phyloP scores from a whole-genome alignment of 306 rosid genomes.

The Malus sylvestris region DNA sequence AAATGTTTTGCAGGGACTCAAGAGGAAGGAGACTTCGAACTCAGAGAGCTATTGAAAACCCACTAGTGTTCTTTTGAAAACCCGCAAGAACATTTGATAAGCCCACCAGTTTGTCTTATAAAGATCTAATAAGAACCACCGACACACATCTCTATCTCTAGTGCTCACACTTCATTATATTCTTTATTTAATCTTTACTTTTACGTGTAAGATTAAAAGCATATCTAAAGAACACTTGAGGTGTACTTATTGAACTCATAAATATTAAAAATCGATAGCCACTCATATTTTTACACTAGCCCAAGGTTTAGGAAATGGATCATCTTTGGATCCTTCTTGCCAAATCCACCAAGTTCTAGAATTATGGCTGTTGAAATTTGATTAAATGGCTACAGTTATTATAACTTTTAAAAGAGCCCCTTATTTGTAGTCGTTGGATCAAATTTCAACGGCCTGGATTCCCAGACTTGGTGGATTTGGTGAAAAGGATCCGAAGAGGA shows the following conservation, averaged over 20 bases:
- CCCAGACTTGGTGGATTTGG: too few relatives aligned
- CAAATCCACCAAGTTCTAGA: fast-evolving
- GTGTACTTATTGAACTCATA: too few relatives aligned
- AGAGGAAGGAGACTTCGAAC: neutral
- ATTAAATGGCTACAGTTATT: too few relatives aligned
- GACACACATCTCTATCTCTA: neutral
- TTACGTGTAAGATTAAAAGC: neutral
- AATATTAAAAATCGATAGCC: too few relatives aligned
- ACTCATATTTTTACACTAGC: too few relatives aligned
- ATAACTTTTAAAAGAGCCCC: too few relatives aligned
- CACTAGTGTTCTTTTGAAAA: too few relatives aligned
- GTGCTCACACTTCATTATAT: neutral
- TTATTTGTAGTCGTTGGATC: too few relatives aligned
- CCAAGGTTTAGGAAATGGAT: too few relatives aligned
- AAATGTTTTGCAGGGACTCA: neutral
- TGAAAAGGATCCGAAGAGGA: too few relatives aligned
- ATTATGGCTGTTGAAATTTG: too few relatives aligned
- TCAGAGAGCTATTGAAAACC: neutral
- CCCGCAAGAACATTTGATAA: neutral
- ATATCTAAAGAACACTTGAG: too few relatives aligned
- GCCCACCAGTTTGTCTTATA: neutral
- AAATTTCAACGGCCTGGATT: fast-evolving
- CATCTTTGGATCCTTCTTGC: fast-evolving
- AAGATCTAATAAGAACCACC: neutral
- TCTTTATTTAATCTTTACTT: neutral